Conservation (phyloP, 1,284 basidiomycete species). For the Cryptococcus wingfieldii region DNA sequence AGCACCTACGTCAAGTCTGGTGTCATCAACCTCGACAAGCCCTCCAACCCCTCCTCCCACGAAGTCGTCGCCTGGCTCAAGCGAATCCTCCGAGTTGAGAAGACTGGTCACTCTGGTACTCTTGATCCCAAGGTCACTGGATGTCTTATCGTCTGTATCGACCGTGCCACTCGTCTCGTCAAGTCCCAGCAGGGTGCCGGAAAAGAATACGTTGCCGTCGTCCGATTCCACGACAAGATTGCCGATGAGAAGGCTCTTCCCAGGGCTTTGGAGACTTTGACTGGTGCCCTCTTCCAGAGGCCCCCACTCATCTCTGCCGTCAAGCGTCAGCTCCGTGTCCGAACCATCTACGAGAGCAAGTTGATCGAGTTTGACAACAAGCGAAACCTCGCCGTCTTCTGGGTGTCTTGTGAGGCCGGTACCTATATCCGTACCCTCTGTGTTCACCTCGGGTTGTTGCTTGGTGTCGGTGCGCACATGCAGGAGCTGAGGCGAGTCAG, state of each 20-base stretch:
- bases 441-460: conserved; percentile 89
- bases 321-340: conserved; percentile 95
- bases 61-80: conserved; percentile 99
- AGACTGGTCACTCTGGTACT: conserved; percentile 74
- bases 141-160: conserved; percentile 97
- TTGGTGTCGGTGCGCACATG: conserved; percentile 99
- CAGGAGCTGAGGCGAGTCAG: conserved; percentile 94
- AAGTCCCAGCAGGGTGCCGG: conserved; percentile 75
- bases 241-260: conserved; percentile 80
- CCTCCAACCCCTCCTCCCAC: conserved; percentile 99
- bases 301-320: conserved; percentile 98
- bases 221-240: conserved; percentile 82
- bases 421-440: conserved; percentile 98
- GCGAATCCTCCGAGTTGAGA: conserved; percentile 91
- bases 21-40: conserved; percentile 99
- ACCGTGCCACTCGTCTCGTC: conserved; percentile 98
- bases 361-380: conserved; percentile 97
- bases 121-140: conserved; percentile 99
- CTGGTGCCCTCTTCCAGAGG: conserved; percentile 97
- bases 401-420: conserved; percentile 98
- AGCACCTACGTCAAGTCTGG: conserved; percentile 91
- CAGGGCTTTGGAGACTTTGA: conserved; percentile 91
- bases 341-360: conserved; percentile 96
- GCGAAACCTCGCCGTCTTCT: conserved; percentile 94
- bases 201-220: conserved; percentile 97